phyloP scores from a whole-genome alignment of 306 rosid species.

The Styphnolobium japonicum region DNA sequence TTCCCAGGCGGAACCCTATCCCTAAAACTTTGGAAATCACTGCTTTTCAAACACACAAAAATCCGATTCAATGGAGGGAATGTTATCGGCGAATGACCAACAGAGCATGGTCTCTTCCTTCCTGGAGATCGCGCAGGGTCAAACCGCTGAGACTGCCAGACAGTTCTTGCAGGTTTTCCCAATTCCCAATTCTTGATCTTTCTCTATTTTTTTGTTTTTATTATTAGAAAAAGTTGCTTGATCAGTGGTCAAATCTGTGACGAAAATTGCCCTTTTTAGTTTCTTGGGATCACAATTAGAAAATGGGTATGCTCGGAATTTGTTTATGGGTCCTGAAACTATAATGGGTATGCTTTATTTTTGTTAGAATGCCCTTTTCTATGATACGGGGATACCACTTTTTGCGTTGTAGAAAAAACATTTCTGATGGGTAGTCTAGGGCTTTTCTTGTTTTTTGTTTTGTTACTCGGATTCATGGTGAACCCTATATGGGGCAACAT shows the following conservation, averaged over 20 bases:
- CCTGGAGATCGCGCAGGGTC: constrained; percentile 52
- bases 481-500: too few relatives aligned
- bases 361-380: background rate
- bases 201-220: background rate
- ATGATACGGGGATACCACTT: background rate
- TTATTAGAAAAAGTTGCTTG: background rate
- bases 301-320: background rate
- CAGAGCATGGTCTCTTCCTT: constrained; percentile 47
- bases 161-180: constrained; percentile 44
- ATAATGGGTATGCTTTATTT: background rate
- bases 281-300: background rate
- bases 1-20: too few relatives aligned
- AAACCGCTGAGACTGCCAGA: constrained; percentile 45
- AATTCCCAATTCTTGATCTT: background rate
- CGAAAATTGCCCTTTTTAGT: background rate
- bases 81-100: constrained; percentile 39
- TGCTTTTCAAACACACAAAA: too few relatives aligned
- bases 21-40: too few relatives aligned
- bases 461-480: too few relatives aligned
- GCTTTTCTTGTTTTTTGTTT: too few relatives aligned
- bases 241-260: background rate
- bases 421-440: background rate
- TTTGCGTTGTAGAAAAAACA: background rate
- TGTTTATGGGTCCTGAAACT: background rate
- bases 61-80: constrained; percentile 37